Base-by-base conservation (phyloP, 2,329 filamentous ascomycete species). In the Fusarium sacchari region DNA sequence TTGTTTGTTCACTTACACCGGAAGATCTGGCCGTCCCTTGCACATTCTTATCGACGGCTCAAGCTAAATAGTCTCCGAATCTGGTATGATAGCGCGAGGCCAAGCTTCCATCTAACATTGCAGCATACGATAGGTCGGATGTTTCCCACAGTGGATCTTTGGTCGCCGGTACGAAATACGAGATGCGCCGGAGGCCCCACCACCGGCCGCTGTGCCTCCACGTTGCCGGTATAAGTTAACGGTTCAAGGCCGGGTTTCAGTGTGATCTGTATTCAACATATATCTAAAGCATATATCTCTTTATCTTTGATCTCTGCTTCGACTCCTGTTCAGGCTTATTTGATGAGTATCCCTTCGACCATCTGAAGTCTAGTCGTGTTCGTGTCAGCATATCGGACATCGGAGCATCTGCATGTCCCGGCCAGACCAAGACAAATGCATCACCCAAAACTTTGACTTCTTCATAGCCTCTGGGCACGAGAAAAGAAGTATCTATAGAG, bases 111-210 rank as follows among this genome's bases (percentile, higher is more conserved):
- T n/a, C 50, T 30, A 12, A 17, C 20, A 26, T 6, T 10, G 17
- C 17, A 56, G 12, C 26, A n/a, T 9, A 17, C 64, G 44, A 74
- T 74, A 64, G 71, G 71, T 4, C 18, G 6, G 15, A 10, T 44
- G 26, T 14, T 52, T 36, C 18, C 53, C 7, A 20, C 1, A 55
- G 67, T 71, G 64, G 65, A 58, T 34, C 62, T 20, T 26, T 28
- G 12, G n/a, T 26, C 22, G 34, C 39, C 62, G 44, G 71, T 76
- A 76, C 73, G 73, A 76, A 43, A 76, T 76, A 76, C 73, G 71
- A 73, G 70, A 70, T 32, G 53, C 67, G 63, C 37, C 58, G 18
- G 47, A 44, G 22, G 43, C 36, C 32, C 72, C 72, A 71, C 72
- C 50, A 26, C 24, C 47, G 67, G 59, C 71, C 71, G 40, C 57